Base-by-base conservation (phyloP, 768 basidiomycete species). In the Calocera cornea region DNA sequence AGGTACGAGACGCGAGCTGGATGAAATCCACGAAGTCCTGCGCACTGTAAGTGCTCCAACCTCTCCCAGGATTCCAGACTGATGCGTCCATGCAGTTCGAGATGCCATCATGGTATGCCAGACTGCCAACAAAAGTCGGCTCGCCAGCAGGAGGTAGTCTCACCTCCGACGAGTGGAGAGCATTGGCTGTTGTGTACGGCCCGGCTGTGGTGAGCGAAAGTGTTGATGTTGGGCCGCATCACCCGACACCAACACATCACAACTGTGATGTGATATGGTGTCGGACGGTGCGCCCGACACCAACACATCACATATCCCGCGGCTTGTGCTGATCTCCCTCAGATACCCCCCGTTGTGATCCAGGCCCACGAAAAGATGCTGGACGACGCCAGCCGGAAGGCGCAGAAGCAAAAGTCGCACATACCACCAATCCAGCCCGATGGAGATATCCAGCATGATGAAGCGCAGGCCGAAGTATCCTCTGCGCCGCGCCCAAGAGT, bases 21-120 rank as follows among this genome's bases (percentile, higher is more conserved):
- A 47, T 47, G 44, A 47, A 7, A 47, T 47, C 24, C 68, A 68
- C 34, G 47, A 11, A 34, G 31, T 65, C 12, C 41, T 68, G 27
- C 7, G 27, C 7, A 60, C 54, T 17, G 44, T 47, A 24, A 17
- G 44, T 47, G 44, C 44, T 47, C 7, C 44, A 8, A 7, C 19
- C 44, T 47, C 24, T 5, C 7, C 24, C 5, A 24, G 19, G 16
- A 19, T 3, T 17, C 24, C 19, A 47, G 19, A 24, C 44, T 47
- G 24, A 47, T 19, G 44, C 19, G 16, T 19, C 8, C 7, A 3
- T 47, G 7, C 44, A 47, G 31, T 60, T 29, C 31, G 54, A 60
- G 31, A 60, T 60, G 54, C 54, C 54, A 5, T 29, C 54, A 29
- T 60, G 54, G 54, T 60, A 60, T 33, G 54, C 54, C 7, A 27